phyloP scores from a whole-genome alignment of 78 protist species.

The Dictyostelium firmibasis region DNA sequence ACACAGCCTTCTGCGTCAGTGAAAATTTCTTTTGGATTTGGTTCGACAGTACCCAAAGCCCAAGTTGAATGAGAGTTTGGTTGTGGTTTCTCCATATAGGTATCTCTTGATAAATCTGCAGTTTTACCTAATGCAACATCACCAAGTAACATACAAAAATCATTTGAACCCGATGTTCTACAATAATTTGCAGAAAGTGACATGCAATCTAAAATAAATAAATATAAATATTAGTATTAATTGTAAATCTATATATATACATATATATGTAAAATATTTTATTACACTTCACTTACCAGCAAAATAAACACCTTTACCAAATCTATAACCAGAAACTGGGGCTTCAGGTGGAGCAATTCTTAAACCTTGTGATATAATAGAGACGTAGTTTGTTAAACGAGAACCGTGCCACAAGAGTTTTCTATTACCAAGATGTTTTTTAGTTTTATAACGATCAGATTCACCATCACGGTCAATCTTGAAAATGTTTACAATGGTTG shows the following conservation, averaged over 20 bases:
- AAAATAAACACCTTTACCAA: slow-evolving; percentile 97
- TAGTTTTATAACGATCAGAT: slow-evolving; percentile 18
- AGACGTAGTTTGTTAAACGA: slow-evolving; percentile 90
- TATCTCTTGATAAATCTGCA: slow-evolving; percentile 29
- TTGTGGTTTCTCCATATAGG: slow-evolving; percentile 82
- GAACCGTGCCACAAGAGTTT: slow-evolving; percentile 97
- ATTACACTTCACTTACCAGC: slow-evolving; percentile 74
- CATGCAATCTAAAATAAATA: background rate
- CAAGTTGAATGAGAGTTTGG: slow-evolving; percentile 56
- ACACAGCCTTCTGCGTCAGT: background rate
- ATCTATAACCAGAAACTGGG: slow-evolving; percentile 94
- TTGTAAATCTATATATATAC: too few relatives aligned
- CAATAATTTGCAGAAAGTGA: slow-evolving; percentile 54
- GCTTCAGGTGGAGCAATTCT: slow-evolving; percentile 97
- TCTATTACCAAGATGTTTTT: slow-evolving; percentile 58
- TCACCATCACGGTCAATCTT: slow-evolving; percentile 82
- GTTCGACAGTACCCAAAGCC: slow-evolving; percentile 73
- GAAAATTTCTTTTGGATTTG: slow-evolving; percentile 31
- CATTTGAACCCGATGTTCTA: slow-evolving; percentile 18
- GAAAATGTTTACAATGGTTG: slow-evolving; percentile 21
- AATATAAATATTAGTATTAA: background rate
- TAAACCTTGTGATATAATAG: slow-evolving; percentile 90
- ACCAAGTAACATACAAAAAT: slow-evolving; percentile 62
- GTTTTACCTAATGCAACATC: slow-evolving; percentile 78
- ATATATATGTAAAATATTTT: too few relatives aligned